Evolutionary conservation across 2,329 filamentous ascomycete genomes (phyloP).

Genomic region (Penicillium sp.): DNA sequence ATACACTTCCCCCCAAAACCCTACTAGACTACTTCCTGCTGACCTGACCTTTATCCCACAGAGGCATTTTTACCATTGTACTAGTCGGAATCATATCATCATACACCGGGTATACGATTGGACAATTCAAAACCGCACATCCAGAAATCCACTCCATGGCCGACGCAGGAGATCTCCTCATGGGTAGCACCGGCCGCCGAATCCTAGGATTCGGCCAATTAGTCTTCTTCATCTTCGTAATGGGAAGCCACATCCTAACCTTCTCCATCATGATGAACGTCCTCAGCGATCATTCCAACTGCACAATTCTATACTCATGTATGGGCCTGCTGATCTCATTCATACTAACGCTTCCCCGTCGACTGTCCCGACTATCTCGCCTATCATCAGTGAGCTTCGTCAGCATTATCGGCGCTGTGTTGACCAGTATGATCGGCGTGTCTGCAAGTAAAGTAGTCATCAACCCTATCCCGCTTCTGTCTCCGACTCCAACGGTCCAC

Average conservation of each 20-base stretch:
- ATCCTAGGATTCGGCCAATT: slow-evolving; percentile 63
- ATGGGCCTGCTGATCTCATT: slow-evolving; percentile 61
- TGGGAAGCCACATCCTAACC: slow-evolving; percentile 69
- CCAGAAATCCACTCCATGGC: slow-evolving; percentile 67
- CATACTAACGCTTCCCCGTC: slow-evolving; percentile 61
- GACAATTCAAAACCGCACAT: slow-evolving; percentile 57
- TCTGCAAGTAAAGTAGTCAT: slow-evolving; percentile 53
- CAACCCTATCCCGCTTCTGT: slow-evolving; percentile 32
- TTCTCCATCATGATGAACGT: slow-evolving; percentile 69
- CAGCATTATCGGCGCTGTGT: slow-evolving; percentile 65
- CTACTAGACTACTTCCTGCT: background rate
- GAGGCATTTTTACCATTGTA: slow-evolving; percentile 56
- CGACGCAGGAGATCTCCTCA: slow-evolving; percentile 65
- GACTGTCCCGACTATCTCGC: slow-evolving; percentile 62
- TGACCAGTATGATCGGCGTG: slow-evolving; percentile 65
- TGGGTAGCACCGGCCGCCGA: slow-evolving; percentile 62
- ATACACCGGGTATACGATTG: slow-evolving; percentile 62
- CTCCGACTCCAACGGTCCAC: slow-evolving; percentile 47
- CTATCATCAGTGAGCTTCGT: slow-evolving; percentile 63
- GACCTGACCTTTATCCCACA: slow-evolving; percentile 16
- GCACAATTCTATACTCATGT: slow-evolving; percentile 63
- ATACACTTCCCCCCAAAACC: slow-evolving; percentile 12
- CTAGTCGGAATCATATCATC: slow-evolving; percentile 56
- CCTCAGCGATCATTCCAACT: slow-evolving; percentile 61
- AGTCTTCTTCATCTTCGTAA: slow-evolving; percentile 67